Evolutionary conservation across 1,284 basidiomycete genomes (phyloP), one percentile per base, ranked within the genome.

Genomic region (Ganoderma multipileum): DNA sequence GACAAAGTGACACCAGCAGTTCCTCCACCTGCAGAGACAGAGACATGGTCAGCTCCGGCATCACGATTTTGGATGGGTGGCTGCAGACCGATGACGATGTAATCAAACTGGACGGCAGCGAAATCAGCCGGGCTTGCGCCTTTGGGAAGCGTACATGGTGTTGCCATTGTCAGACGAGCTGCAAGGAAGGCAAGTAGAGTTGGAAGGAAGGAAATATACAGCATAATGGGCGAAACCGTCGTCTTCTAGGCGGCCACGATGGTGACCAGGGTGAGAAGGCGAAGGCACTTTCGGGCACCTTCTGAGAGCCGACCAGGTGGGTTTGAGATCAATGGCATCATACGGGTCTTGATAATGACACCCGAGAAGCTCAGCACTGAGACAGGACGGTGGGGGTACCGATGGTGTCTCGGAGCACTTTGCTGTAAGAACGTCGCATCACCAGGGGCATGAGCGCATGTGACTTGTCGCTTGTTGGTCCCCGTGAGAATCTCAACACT

Each of bases 1-100:
- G 55, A 58, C 55, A 58, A 58, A 18, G 33, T n/a, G 20, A 63
- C 55, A n/a, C 66, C 66, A 18, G 66, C 61, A 16, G 52, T 63
- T 23, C 66, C 66, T 14, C 66, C 66, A 30, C 66, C 66, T 67
- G 55, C 0, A 58, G 30, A 36, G 28, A 55, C 26, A 36, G 28
- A 30, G n/a, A 12, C 33, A 33, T 9, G 55, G 54, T 55, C 54
- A 55, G 54, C 54, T 18, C 33, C 18, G 28, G 7, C 3, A 36
- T 36, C 30, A 58, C 8, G 20, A 38, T 26, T 20, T 18, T 23
- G n/a, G 44, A n/a, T 47, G 2, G 44, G n/a, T n/a, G 44, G 44
- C 44, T 23, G 44, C 44, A n/a, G n/a, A 58, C 55, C 55, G 55
- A 58, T 58, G 30, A 58, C 55, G 36, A 58, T 38, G 55, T 58